Base-by-base conservation (phyloP, 345 rosid species). In the Mercurialis annua region DNA sequence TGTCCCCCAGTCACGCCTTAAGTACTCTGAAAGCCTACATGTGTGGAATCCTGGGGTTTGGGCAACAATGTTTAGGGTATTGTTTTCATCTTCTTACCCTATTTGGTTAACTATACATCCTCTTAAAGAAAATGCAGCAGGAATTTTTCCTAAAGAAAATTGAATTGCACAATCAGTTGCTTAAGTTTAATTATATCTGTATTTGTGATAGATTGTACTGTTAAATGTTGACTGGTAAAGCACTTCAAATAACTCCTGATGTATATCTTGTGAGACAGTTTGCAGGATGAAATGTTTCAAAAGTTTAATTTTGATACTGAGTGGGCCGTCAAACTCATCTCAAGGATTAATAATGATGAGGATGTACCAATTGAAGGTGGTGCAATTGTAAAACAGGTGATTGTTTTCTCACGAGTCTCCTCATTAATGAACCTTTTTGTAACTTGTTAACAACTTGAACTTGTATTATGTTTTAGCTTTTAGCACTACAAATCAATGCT, bases 281-380 rank as follows among this genome's bases (percentile, higher is more conserved):
- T 92, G 86, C 93, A 92, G 85, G 98, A 92, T 83, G 97, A 92
- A 83, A 90, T 92, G 93, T 92, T 92, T 81, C 92, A 84, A 73
- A 92, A 90, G 84, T 92, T 92, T 31, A 90, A 87, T 82, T 88
- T 92, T 76, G 97, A 92, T 77, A 87, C 90, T 31, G 90, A 87
- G 70, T 92, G 97, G 98, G 98, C 96, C 36, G 96, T 92, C 70
- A 84, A 78, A 59, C 92, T 90, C 62, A 90, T 92, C 75, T 83
- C 98, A 56, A 86, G 73, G 83, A 85, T 92, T 66, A 90, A 86
- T 30, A 79, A 92, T 59, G 90, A 87, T 76, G 97, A 88, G 78
- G 92, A 84, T 76, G 73, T 83, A 73, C 98, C 98, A 34, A 88
- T 90, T 77, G 97, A 92, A 82, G 93, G 96, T 73, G 88, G 75